Evolutionary conservation across 257 asterid species (phyloP).

Genomic region (Solanum sejunctum): DNA sequence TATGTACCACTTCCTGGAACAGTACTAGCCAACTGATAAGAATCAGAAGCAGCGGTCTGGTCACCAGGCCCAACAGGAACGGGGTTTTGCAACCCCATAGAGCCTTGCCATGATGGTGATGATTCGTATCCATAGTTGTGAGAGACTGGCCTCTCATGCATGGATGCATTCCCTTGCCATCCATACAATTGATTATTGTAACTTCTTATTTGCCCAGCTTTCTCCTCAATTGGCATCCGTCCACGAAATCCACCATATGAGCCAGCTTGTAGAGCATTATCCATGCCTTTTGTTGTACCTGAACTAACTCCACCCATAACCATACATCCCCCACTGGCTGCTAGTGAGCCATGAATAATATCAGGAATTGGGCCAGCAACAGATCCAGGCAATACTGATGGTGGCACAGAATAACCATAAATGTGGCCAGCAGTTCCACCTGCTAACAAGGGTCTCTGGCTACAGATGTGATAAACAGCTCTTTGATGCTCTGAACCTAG

Average conservation of each 20-base stretch:
- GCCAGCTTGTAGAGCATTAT: not conserved
- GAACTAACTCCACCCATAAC: not conserved
- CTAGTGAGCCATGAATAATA: not conserved
- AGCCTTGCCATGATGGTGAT: not conserved
- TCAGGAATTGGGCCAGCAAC: not conserved
- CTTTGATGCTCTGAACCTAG: not conserved
- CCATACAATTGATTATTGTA: conserved; percentile 20
- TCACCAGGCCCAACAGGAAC: conserved; percentile 17
- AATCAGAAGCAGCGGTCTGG: conserved; percentile 34
- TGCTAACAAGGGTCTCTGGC: not conserved
- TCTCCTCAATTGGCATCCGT: not conserved
- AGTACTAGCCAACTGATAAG: conserved; percentile 58
- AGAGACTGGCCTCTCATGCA: not conserved
- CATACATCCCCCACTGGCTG: not conserved
- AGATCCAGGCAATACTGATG: not conserved
- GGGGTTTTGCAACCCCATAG: conserved; percentile 3
- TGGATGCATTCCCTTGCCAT: not conserved
- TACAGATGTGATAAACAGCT: not conserved
- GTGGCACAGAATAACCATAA: not conserved
- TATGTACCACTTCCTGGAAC: conserved; percentile 30
- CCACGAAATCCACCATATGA: not conserved
- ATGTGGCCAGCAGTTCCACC: conserved; percentile 7
- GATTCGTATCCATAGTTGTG: not conserved
- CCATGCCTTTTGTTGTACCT: not conserved
- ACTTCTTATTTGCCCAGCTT: not conserved